phyloP scores from a whole-genome alignment of 2,329 filamentous ascomycete genomes.

The Chalaropsis thielavioides region DNA sequence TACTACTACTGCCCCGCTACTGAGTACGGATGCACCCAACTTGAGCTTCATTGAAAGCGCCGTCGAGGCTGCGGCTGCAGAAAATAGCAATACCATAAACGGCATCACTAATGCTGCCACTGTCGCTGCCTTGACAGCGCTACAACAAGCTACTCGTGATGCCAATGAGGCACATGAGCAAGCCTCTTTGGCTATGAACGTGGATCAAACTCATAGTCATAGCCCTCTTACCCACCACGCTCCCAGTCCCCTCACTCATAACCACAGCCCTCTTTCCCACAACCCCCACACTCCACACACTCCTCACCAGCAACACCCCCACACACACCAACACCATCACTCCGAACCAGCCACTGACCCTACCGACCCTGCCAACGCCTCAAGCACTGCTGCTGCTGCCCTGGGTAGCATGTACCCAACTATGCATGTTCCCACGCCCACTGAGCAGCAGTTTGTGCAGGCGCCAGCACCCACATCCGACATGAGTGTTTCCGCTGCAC shows the following conservation, averaged over 20 bases:
- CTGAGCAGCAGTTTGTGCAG: slow-evolving; percentile 47
- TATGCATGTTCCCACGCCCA: slow-evolving; percentile 41
- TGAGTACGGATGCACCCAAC: slow-evolving; percentile 15
- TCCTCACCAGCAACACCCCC: slow-evolving; percentile 7
- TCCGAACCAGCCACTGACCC: slow-evolving; percentile 25
- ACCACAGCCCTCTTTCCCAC: slow-evolving; percentile 9
- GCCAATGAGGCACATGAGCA: slow-evolving; percentile 19
- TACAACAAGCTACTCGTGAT: slow-evolving; percentile 37
- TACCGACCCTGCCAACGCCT: slow-evolving; percentile 38
- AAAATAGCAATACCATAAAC: slow-evolving; percentile 27
- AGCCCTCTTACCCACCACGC: slow-evolving; percentile 1
- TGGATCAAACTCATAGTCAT: slow-evolving; percentile 7
- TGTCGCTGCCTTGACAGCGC: slow-evolving; percentile 32
- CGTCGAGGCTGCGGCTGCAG: slow-evolving; percentile 31
- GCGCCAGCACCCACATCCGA: slow-evolving; percentile 21
- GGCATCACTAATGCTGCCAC: slow-evolving; percentile 16
- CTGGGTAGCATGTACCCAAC: slow-evolving; percentile 45
- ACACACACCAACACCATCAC: slow-evolving; percentile 12
- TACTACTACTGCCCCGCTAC: slow-evolving; percentile 6
- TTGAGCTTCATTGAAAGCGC: slow-evolving; percentile 37
- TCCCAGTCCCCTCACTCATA: slow-evolving; percentile 7
- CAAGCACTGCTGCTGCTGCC: slow-evolving; percentile 45
- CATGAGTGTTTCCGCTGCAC: neutral
- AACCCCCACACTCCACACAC: slow-evolving; percentile 20
- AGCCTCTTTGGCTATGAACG: slow-evolving; percentile 12